Evolutionary conservation across 1,284 basidiomycete species (phyloP), one percentile per base, ranked within the genome.

Genomic region (Moesziomyces globuligerus): DNA sequence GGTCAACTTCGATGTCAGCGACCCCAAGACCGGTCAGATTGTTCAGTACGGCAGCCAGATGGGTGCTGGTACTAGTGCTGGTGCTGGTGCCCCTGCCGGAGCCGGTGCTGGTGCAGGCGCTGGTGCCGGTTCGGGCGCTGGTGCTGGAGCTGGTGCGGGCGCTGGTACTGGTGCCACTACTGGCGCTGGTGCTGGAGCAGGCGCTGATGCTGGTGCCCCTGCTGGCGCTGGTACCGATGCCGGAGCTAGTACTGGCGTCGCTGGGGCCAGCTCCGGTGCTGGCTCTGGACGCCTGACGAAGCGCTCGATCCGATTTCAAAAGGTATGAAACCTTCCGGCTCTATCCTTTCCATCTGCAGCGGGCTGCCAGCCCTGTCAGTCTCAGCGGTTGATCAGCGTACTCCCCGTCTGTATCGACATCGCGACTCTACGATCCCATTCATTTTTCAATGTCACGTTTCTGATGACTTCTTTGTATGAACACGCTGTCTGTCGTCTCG

Each of bases 21-120:
- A 69, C 28, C 59, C 66, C 32, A 40, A 48, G 48, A 60, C 64
- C 3, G 64, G 64, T n/a, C 23, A 46, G 32, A 60, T 67, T 20
- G 21, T 67, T 9, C 7, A 49, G 7, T 15, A 41, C 3, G 60
- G 45, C 0, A n/a, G 26, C 15, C 10, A 46, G 10, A 38, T 9
- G 10, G 32, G 39, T 24, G 15, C 44, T 13, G 28, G n/a, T 24
- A 36, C 20, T 8, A 44, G 32, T 6, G 15, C 15, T 37, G 54
- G 48, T 1, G 41, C 11, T 23, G 57, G 32, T 29, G 37, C 10
- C 17, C 41, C 46, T 24, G 34, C 34, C 17, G 41, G 50, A 23
- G 40, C 23, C 7, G 48, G 43, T 21, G 24, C 18, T 39, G 58
- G 42, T 37, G 48, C 40, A n/a, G 40, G 37, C 15, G 40, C 13